Evolutionary conservation across 176 grass and related monocot species (phyloP).

Genomic region (Triticum turgidum): DNA sequence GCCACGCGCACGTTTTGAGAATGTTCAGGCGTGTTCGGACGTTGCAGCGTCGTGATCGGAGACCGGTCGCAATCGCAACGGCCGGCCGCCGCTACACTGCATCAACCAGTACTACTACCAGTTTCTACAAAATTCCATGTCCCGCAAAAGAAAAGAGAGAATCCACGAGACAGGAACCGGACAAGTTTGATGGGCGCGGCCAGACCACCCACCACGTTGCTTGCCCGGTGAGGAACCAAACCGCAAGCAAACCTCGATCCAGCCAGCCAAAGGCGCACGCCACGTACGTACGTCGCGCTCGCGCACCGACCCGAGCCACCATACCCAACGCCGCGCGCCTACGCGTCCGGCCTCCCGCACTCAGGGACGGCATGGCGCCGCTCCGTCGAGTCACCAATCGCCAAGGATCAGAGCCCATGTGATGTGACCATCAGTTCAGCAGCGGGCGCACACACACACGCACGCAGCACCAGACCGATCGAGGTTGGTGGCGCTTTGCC

Average conservation of each 20-base stretch:
- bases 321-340: neutral
- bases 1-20: no score
- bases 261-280: neutral
- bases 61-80: conserved; percentile 1
- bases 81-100: no score
- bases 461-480: neutral
- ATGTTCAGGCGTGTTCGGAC: neutral
- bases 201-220: conserved; percentile 84
- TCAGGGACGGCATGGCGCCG: neutral
- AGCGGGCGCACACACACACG: neutral
- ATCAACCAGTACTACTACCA: neutral
- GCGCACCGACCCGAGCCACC: neutral
- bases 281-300: neutral
- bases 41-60: conserved; percentile 36
- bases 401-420: neutral
- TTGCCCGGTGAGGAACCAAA: conserved; percentile 52
- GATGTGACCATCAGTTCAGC: neutral
- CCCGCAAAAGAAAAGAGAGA: no score
- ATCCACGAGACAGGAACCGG: no score
- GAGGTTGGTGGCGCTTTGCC: conserved; percentile 45
- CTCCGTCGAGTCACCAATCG: neutral
- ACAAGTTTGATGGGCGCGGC: no score
- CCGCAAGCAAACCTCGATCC: conserved; percentile 30
- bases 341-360: no score
- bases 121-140: neutral